Conservation (phyloP, 2,329 filamentous ascomycete genomes). For the Microdochium trichocladiopsis region DNA sequence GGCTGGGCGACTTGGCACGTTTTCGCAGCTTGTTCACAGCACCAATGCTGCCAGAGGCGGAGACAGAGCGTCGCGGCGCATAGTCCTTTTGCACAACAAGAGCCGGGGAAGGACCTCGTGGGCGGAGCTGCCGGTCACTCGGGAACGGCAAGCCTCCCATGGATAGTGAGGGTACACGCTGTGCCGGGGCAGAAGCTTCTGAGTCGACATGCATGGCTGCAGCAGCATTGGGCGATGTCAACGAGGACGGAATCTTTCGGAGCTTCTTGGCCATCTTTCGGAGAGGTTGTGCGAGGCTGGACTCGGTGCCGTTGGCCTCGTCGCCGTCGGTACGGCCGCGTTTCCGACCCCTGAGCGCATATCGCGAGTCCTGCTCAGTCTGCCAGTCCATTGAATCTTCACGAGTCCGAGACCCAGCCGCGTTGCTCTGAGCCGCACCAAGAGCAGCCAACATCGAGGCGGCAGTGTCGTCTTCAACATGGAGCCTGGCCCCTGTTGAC, state of each 20-base stretch:
- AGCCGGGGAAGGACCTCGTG: not conserved
- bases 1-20: slow-evolving; percentile 8
- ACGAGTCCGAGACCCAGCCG: not conserved
- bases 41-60: slow-evolving; percentile 4
- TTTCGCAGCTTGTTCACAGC: slow-evolving; percentile 9
- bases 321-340: slow-evolving; percentile 32
- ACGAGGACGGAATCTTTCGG: slow-evolving; percentile 36
- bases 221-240: slow-evolving; percentile 17
- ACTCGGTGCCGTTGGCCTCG: slow-evolving; percentile 15
- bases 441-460: not conserved
- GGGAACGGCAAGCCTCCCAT: not conserved
- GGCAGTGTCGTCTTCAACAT: not conserved
- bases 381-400: slow-evolving; percentile 5
- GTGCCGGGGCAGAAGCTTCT: not conserved
- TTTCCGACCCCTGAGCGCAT: slow-evolving; percentile 39
- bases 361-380: slow-evolving; percentile 9
- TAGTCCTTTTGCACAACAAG: not conserved
- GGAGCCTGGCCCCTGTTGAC: slow-evolving; percentile 6
- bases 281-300: slow-evolving; percentile 15
- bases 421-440: not conserved
- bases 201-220: slow-evolving; percentile 12
- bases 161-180: not conserved
- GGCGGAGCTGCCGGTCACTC: not conserved
- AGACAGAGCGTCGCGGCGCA: not conserved
- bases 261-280: slow-evolving; percentile 42